phyloP scores from a whole-genome alignment of 805 yeast species.

The Teunomyces atbi region DNA sequence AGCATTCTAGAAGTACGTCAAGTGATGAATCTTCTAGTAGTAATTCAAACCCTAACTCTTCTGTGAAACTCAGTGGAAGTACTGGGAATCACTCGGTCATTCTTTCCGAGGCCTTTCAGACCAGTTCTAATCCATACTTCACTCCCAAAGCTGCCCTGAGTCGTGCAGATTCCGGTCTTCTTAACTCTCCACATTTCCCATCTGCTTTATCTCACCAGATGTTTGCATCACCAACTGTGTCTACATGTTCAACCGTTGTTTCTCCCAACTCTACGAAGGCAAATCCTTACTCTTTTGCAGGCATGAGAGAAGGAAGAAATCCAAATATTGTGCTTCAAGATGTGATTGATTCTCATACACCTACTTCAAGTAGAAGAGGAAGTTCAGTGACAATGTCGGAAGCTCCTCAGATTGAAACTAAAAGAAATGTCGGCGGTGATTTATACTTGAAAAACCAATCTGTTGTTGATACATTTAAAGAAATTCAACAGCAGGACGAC shows the following conservation, averaged over 20 bases:
- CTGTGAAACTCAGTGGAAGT: slow-evolving; percentile 7
- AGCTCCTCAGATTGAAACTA: slow-evolving; percentile 46
- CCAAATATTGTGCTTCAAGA: slow-evolving; percentile 31
- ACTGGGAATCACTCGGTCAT: slow-evolving; percentile 26
- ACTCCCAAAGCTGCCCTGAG: not conserved
- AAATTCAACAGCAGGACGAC: slow-evolving; percentile 40
- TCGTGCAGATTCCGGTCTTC: not conserved
- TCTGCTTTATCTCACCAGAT: slow-evolving; percentile 17
- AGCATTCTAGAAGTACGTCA: slow-evolving; percentile 25
- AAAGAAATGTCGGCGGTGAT: slow-evolving; percentile 46
- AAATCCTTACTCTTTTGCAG: slow-evolving; percentile 20
- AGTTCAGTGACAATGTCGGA: slow-evolving; percentile 22
- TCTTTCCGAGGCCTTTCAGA: slow-evolving; percentile 28
- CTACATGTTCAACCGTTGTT: slow-evolving; percentile 1
- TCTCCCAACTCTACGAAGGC: slow-evolving; percentile 9
- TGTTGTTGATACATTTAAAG: slow-evolving; percentile 42
- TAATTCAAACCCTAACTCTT: slow-evolving; percentile 18
- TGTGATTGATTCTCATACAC: slow-evolving; percentile 29
- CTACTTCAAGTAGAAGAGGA: slow-evolving; percentile 18
- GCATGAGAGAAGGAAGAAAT: slow-evolving; percentile 28
- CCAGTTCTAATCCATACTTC: not conserved
- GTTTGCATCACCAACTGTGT: slow-evolving; percentile 4
- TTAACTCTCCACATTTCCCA: slow-evolving; percentile 14
- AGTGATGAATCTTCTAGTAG: slow-evolving; percentile 27
- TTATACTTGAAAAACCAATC: slow-evolving; percentile 42